phyloP scores from a whole-genome alignment of 1,284 basidiomycete species.

The Malassezia yamatoensis region DNA sequence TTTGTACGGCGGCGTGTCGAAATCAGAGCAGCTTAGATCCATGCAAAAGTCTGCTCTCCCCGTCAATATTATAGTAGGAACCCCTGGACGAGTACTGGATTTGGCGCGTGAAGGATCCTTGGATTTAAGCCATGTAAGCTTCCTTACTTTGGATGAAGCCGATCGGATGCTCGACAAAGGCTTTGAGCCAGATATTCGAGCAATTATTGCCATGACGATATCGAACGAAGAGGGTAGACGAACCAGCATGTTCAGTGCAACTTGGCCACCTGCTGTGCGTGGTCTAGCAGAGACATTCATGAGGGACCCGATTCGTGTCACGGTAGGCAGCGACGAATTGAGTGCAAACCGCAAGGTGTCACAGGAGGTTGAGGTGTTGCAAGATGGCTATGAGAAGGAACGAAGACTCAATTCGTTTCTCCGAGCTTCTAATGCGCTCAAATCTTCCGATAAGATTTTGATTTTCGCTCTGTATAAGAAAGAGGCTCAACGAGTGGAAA shows the following conservation, averaged over 20 bases:
- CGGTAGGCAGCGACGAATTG: conserved; percentile 88
- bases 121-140: conserved; percentile 61
- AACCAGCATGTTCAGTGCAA: conserved; percentile 67
- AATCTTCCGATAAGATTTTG: conserved; percentile 61
- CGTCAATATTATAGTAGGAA: conserved; percentile 72
- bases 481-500: conserved; percentile 75
- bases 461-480: conserved; percentile 92
- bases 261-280: conserved; percentile 94
- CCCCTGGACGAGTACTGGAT: conserved; percentile 85
- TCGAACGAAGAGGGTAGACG: conserved; percentile 50
- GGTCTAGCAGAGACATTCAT: conserved; percentile 85
- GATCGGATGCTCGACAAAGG: conserved; percentile 98
- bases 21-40: conserved; percentile 65
- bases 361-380: conserved; percentile 74
- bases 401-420: conserved; percentile 49
- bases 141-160: conserved; percentile 91
- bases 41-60: conserved; percentile 53
- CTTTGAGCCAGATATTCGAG: conserved; percentile 94
- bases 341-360: conserved; percentile 83
- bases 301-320: conserved; percentile 73
- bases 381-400: conserved; percentile 79
- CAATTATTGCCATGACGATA: conserved; percentile 69
- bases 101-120: conserved; percentile 75
- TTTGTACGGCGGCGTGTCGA: conserved; percentile 82
- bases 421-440: conserved; percentile 44